Conservation (phyloP, 2,329 filamentous ascomycete species). For the Fusarium guadeloupense region DNA sequence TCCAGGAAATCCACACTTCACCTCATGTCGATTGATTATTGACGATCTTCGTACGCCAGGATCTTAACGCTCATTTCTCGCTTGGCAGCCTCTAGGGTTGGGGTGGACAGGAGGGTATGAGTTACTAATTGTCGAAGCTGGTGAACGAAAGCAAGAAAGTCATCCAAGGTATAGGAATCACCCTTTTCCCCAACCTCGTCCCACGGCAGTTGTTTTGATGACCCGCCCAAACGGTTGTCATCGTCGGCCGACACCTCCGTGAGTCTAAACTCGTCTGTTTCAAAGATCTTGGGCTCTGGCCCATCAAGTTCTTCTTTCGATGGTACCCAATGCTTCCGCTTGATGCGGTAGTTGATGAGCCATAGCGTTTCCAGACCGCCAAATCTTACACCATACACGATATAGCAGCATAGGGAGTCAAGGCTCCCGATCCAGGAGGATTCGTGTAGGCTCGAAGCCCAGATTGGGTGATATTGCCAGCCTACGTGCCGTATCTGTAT, state of each 20-base stretch:
- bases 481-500: not conserved
- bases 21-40: not conserved
- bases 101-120: not conserved
- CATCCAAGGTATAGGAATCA: not conserved
- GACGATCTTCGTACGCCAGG: not conserved
- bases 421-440: not conserved
- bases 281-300: not conserved
- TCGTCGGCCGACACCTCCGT: not conserved
- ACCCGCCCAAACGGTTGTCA: not conserved
- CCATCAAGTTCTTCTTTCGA: not conserved
- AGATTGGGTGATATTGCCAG: not conserved
- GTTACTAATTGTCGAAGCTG: not conserved
- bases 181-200: not conserved
- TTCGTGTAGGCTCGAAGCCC: not conserved
- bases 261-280: not conserved
- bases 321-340: not conserved
- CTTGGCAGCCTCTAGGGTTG: not conserved
- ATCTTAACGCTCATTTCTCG: not conserved
- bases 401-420: conserved; percentile 2
- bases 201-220: not conserved
- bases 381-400: not conserved
- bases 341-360: not conserved
- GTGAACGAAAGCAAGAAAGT: not conserved
- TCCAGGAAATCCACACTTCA: not conserved
- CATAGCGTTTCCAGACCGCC: conserved; percentile 1